Percentiles rank a stretch among this genome's conserved stretches.
phyloP scores from a whole-genome alignment of 1,284 basidiomycete genomes.

The Austroboletus novae-zelandiae region DNA sequence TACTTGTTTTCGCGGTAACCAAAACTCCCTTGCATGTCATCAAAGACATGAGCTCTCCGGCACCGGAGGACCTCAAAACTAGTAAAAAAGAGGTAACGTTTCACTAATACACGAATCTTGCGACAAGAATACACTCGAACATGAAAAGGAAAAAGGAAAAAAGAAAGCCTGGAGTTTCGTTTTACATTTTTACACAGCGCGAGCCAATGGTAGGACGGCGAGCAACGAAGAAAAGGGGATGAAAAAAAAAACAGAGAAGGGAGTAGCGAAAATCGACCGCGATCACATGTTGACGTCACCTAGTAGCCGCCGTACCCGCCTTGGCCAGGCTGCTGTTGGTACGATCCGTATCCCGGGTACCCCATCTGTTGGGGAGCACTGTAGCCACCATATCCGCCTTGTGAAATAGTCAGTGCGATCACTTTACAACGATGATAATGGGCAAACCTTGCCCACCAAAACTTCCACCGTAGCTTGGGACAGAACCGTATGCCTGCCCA shows the following conservation, averaged over 20 bases:
- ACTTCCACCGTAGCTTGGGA: constrained; percentile 23
- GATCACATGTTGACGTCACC: constrained; percentile 6
- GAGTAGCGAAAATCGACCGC: background rate
- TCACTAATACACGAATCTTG: background rate
- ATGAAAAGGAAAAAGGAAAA: background rate
- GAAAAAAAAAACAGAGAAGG: background rate
- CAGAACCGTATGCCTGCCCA: constrained; percentile 17
- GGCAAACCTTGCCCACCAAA: constrained; percentile 17
- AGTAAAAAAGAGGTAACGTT: too few relatives aligned
- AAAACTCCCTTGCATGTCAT: too few relatives aligned
- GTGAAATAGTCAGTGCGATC: constrained; percentile 1
- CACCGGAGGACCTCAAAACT: too few relatives aligned
- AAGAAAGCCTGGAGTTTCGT: constrained; percentile 1
- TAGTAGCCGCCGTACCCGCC: constrained; percentile 24
- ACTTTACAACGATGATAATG: background rate
- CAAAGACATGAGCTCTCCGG: too few relatives aligned
- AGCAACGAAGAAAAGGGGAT: constrained; percentile 6
- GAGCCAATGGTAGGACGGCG: background rate
- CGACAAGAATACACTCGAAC: background rate
- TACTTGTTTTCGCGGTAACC: too few relatives aligned
- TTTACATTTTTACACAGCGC: constrained; percentile 19
- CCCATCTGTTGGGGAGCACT: constrained; percentile 14
- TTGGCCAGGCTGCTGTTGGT: constrained; percentile 15
- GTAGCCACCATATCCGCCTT: constrained; percentile 15
- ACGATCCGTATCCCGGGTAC: constrained; percentile 22